These are phyloP conservation scores for Fusarium multiceps DNA, from an alignment of 2,329 filamentous ascomycete species.

Conservation along the genomic window DNA sequence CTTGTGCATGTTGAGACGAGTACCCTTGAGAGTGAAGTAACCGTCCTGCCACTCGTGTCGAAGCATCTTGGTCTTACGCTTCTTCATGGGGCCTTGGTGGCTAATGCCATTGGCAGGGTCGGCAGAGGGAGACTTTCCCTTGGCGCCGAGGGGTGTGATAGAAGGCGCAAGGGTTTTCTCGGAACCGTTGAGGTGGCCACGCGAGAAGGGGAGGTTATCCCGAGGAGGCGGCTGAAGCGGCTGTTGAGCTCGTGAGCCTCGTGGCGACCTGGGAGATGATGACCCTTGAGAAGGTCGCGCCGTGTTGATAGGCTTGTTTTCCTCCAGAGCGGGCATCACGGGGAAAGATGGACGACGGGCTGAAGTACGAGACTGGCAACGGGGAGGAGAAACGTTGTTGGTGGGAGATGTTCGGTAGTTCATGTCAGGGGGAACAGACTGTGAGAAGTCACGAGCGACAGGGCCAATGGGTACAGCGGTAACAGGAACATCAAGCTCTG, in stretches of 20 bases:
- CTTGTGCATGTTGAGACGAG: constrained; percentile 80
- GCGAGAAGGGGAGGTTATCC: constrained; percentile 67
- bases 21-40: constrained; percentile 86
- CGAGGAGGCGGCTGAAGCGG: constrained; percentile 65
- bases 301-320: constrained; percentile 64
- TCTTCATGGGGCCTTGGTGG: constrained; percentile 92
- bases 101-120: constrained; percentile 64
- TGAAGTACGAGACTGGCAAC: constrained; percentile 67
- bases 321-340: constrained; percentile 75
- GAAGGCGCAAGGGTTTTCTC: constrained; percentile 60
- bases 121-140: constrained; percentile 46
- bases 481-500: constrained; percentile 88
- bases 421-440: constrained; percentile 96
- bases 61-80: constrained; percentile 88
- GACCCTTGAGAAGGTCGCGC: constrained; percentile 42
- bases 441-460: constrained; percentile 80
- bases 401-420: constrained; percentile 69
- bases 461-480: constrained; percentile 78
- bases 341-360: constrained; percentile 74
- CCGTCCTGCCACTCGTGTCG: constrained; percentile 94
- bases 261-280: constrained; percentile 53
- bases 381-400: constrained; percentile 52
- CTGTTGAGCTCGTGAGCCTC: constrained; percentile 51
- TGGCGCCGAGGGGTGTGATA: constrained; percentile 42
- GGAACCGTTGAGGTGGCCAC: constrained; percentile 57